These are phyloP conservation scores for Pythium aristosporum DNA, from an alignment of 352 stramenopile genomes.

Conservation along the genomic window DNA sequence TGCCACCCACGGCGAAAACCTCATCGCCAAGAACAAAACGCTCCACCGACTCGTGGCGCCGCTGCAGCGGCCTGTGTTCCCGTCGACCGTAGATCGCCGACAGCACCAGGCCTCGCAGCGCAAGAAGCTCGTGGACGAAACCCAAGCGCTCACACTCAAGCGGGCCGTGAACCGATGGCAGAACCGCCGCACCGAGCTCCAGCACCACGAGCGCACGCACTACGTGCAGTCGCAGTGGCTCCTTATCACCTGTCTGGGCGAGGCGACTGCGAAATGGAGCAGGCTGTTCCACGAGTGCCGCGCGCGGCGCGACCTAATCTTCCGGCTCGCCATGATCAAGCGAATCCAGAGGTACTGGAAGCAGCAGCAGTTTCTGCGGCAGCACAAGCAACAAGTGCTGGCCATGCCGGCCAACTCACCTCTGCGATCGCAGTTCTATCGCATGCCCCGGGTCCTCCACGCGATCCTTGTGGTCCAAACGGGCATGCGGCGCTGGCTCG, in stretches of 20 bases:
- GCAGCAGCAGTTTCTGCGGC: conserved; percentile 27
- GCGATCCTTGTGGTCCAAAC: conserved; percentile 43
- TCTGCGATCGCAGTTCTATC: conserved; percentile 44
- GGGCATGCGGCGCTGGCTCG: conserved; percentile 43
- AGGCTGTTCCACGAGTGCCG: conserved; percentile 46
- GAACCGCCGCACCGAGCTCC: conserved; percentile 35
- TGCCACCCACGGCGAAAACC: conserved; percentile 42
- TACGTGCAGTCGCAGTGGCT: conserved; percentile 63
- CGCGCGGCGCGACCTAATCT: conserved; percentile 34
- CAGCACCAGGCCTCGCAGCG: conserved; percentile 41
- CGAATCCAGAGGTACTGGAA: conserved; percentile 61
- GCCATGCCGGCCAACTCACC: conserved; percentile 25
- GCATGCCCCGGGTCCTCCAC: conserved; percentile 47
- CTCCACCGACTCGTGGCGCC: conserved; percentile 29
- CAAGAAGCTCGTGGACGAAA: conserved; percentile 53
- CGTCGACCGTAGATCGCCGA: conserved; percentile 52
- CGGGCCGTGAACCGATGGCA: conserved; percentile 56
- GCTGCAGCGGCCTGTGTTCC: conserved; percentile 53
- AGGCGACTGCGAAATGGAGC: conserved; percentile 39
- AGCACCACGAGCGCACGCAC: conserved; percentile 32
- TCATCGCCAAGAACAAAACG: conserved; percentile 50
- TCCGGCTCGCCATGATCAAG: conserved; percentile 47
- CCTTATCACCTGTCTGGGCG: conserved; percentile 39
- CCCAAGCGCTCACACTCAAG: conserved; percentile 37
- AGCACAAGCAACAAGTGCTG: conserved; percentile 27